phyloP scores from a whole-genome alignment of 371 early-diverging fungal species.

The Capillidium heterosporum region DNA sequence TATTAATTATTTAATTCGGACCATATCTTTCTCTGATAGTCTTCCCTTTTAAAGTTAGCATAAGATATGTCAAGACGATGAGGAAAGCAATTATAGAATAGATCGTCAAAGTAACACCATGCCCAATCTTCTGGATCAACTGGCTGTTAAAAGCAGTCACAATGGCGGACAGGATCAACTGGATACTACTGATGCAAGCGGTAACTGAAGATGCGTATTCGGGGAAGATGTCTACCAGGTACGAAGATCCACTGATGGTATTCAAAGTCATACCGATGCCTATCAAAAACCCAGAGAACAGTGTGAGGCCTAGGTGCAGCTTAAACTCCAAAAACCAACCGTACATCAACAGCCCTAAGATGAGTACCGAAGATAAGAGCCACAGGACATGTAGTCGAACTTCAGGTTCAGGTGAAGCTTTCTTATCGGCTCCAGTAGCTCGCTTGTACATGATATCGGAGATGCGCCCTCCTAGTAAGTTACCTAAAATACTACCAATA shows the following conservation, averaged over 20 bases:
- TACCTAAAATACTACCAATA: background rate
- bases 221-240: background rate
- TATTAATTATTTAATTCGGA: too few species aligned
- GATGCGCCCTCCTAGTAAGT: background rate
- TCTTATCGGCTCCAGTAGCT: background rate
- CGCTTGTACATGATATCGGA: background rate
- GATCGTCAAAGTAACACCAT: background rate
- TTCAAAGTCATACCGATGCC: background rate
- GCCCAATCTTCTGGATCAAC: background rate
- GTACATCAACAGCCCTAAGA: background rate
- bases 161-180: background rate
- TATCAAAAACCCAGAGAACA: background rate
- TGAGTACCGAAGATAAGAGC: background rate
- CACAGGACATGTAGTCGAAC: background rate
- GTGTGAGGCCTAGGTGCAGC: background rate
- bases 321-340: background rate
- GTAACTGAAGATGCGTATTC: background rate
- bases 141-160: background rate
- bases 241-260: background rate
- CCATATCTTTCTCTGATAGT: background rate
- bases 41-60: background rate
- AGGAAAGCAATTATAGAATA: background rate
- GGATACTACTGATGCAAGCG: background rate
- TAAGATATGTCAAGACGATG: background rate
- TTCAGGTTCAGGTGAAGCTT: background rate